Conservation (phyloP, 2,329 filamentous ascomycete species). For the Colletotrichum echinochloae region DNA sequence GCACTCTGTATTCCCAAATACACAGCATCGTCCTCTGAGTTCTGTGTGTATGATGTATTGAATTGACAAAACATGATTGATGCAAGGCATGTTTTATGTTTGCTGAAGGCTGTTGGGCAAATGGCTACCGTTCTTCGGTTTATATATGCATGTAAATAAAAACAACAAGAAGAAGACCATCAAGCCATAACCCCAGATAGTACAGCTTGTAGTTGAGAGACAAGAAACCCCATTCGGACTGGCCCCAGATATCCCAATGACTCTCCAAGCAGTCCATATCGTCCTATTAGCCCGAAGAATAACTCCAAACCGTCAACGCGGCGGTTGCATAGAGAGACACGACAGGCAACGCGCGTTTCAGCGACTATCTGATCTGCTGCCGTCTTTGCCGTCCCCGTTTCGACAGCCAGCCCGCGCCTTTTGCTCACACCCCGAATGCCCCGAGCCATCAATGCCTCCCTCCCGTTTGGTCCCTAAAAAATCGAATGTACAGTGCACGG, state of each 20-base stretch:
- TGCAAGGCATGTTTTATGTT: background rate
- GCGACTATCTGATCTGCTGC: background rate
- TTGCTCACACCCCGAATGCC: background rate
- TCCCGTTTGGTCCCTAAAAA: background rate
- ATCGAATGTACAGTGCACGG: no score
- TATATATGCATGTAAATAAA: background rate
- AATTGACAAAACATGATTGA: background rate
- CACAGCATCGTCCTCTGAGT: background rate
- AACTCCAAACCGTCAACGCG: background rate
- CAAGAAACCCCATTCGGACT: background rate
- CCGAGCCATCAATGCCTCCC: background rate
- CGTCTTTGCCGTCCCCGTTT: background rate
- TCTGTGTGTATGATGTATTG: background rate
- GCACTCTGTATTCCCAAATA: background rate
- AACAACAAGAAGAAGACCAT: background rate
- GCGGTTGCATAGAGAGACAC: background rate
- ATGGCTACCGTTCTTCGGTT: no score
- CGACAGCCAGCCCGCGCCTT: background rate
- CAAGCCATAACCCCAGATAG: background rate
- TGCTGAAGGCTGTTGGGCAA: background rate
- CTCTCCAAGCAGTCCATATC: background rate
- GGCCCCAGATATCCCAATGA: background rate
- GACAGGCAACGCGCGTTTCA: background rate
- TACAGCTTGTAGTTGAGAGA: background rate
- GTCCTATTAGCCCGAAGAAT: background rate